phyloP scores from a whole-genome alignment of 495 filamentous ascomycete genomes.

The Penicillium crystallinum region DNA sequence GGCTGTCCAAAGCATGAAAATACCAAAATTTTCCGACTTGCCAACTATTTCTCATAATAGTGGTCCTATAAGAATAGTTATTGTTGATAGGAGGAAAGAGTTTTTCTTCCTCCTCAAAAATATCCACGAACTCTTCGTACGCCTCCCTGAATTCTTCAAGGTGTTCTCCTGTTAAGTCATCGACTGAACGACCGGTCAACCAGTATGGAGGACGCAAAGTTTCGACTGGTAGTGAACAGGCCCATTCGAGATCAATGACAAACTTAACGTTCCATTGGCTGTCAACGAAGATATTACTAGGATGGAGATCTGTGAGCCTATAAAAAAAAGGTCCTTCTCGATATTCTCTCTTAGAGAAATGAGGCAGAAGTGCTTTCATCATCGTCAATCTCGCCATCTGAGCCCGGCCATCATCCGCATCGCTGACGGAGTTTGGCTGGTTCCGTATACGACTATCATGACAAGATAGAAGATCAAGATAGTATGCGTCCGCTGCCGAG shows the following conservation, averaged over 20 bases:
- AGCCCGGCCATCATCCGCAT: not conserved
- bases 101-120: slow-evolving; percentile 10
- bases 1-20: slow-evolving; percentile 22
- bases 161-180: slow-evolving; percentile 4
- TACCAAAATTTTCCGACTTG: slow-evolving; percentile 21
- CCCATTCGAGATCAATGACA: slow-evolving; percentile 29
- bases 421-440: not conserved
- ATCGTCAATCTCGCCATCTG: not conserved
- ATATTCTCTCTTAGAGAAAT: slow-evolving; percentile 9
- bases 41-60: slow-evolving; percentile 17
- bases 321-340: not conserved
- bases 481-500: not conserved
- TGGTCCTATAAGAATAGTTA: slow-evolving; percentile 3
- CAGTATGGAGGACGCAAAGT: slow-evolving; percentile 25
- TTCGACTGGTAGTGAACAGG: slow-evolving; percentile 23
- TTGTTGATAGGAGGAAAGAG: not conserved
- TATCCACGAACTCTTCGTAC: not conserved
- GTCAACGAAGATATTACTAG: slow-evolving; percentile 19
- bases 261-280: slow-evolving; percentile 20
- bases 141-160: not conserved
- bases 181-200: slow-evolving; percentile 15
- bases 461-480: not conserved
- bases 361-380: not conserved
- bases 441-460: not conserved
- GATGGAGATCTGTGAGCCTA: not conserved